These are phyloP conservation scores for Neocucurbitaria cava DNA, from an alignment of 2,329 filamentous ascomycete species.

Conservation along the genomic window DNA sequence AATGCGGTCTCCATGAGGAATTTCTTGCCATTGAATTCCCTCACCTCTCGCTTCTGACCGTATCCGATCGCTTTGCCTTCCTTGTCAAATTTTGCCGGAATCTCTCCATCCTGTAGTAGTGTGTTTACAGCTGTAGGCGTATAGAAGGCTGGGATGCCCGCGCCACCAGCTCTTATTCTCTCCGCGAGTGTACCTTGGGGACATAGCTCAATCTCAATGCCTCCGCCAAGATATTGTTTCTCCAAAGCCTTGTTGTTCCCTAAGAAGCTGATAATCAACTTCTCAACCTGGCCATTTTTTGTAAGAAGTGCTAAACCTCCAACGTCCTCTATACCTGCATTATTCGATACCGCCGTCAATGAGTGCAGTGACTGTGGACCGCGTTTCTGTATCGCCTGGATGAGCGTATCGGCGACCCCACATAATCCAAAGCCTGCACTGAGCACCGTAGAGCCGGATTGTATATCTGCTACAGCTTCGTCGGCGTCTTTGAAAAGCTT, in stretches of 20 bases:
- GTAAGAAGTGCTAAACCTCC: conserved; percentile 72
- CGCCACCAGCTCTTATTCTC: conserved; percentile 73
- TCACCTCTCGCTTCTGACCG: conserved; percentile 71
- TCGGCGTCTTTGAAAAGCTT: conserved; percentile 48
- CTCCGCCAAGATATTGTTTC: conserved; percentile 73
- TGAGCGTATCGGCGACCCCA: conserved; percentile 49
- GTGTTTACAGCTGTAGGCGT: conserved; percentile 75
- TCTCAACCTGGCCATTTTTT: conserved; percentile 71
- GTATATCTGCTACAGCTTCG: conserved; percentile 47
- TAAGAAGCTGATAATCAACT: conserved; percentile 78
- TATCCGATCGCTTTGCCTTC: conserved; percentile 67
- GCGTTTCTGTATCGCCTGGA: conserved; percentile 43
- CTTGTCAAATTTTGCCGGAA: conserved; percentile 67
- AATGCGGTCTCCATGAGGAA: conserved; percentile 82
- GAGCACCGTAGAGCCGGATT: conserved; percentile 46
- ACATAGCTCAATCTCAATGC: conserved; percentile 77
- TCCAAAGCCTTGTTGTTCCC: conserved; percentile 80
- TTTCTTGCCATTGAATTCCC: conserved; percentile 73
- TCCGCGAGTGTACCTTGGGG: conserved; percentile 79
- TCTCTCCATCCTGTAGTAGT: conserved; percentile 70
- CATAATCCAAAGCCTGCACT: conserved; percentile 50
- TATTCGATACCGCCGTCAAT: conserved; percentile 81
- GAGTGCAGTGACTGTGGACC: conserved; percentile 41
- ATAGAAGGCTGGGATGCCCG: conserved; percentile 81
- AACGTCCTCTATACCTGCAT: conserved; percentile 73